Percentiles rank a stretch among this genome's conserved stretches.
These are phyloP conservation scores for Daldinia eschscholtzii DNA, from an alignment of 2,329 filamentous ascomycete species.

Conservation along the genomic window DNA sequence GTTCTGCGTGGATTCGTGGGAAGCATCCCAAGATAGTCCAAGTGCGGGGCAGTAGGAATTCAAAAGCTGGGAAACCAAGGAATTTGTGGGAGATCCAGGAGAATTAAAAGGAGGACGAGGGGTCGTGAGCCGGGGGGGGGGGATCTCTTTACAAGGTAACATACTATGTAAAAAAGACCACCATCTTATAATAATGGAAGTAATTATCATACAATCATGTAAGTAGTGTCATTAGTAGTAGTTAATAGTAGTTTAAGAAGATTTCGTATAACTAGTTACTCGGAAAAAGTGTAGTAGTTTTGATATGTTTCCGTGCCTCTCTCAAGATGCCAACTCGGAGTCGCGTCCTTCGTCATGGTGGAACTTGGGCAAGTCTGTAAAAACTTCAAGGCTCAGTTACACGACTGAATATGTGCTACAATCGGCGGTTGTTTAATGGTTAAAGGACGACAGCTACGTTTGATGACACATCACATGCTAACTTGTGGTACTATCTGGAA, in stretches of 20 bases:
- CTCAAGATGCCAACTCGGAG: background rate
- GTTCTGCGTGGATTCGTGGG: conserved; percentile 24
- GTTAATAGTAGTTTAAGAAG: background rate
- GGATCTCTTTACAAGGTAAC: conserved; percentile 5
- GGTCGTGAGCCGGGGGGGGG: conserved; percentile 32
- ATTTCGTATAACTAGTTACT: background rate
- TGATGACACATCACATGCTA: conserved; percentile 24
- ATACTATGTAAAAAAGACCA: background rate
- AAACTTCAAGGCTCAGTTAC: conserved; percentile 7
- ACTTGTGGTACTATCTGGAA: background rate
- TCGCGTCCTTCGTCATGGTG: background rate
- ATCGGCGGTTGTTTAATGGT: conserved; percentile 11
- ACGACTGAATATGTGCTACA: conserved; percentile 5
- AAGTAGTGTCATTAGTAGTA: background rate
- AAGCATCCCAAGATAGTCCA: conserved; percentile 40
- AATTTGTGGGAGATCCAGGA: conserved; percentile 41
- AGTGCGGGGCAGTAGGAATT: conserved; percentile 42
- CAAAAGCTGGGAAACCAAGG: conserved; percentile 43
- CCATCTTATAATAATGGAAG: background rate
- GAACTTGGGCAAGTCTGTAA: background rate
- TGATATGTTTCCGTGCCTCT: conserved; percentile 1
- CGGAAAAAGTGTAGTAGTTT: background rate
- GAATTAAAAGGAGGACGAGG: conserved; percentile 38
- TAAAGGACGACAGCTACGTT: conserved; percentile 9
- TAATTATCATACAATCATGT: conserved; percentile 3